These are phyloP conservation scores for Sparassis latifolia DNA, from an alignment of 1,284 basidiomycete species.

Conservation along the genomic window DNA sequence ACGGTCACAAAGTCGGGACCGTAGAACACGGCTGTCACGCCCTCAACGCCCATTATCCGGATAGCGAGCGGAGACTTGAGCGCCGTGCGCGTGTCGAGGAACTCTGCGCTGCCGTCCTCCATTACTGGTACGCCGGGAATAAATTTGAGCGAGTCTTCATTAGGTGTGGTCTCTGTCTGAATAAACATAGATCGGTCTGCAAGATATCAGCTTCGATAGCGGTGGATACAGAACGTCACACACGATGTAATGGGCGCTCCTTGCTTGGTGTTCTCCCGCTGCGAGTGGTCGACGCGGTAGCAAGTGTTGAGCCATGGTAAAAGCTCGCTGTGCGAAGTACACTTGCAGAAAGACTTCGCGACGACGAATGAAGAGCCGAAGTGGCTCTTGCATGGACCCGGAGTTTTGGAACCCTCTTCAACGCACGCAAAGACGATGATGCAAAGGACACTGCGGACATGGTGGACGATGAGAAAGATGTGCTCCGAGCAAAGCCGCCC, in stretches of 20 bases:
- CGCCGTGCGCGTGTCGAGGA: constrained; percentile 83
- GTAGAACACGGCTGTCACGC: constrained; percentile 86
- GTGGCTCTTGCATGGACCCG: background rate
- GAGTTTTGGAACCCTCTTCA: constrained; percentile 5
- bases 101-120: constrained; percentile 79
- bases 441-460: constrained; percentile 4
- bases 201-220: background rate
- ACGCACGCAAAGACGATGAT: constrained; percentile 14
- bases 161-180: constrained; percentile 95
- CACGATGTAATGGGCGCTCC: constrained; percentile 19
- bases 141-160: constrained; percentile 97
- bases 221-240: background rate
- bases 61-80: constrained; percentile 88
- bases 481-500: too few species aligned
- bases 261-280: constrained; percentile 6
- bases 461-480: background rate
- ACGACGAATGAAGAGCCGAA: background rate
- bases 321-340: constrained; percentile 16
- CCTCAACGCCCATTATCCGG: constrained; percentile 89
- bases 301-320: constrained; percentile 29
- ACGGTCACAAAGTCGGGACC: constrained; percentile 98
- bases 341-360: constrained; percentile 17
- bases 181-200: constrained; percentile 91
- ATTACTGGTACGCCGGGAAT: constrained; percentile 91
- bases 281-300: constrained; percentile 29